Base-by-base conservation (phyloP, 2,329 filamentous ascomycete genomes). In the Trichoderma sp. region DNA sequence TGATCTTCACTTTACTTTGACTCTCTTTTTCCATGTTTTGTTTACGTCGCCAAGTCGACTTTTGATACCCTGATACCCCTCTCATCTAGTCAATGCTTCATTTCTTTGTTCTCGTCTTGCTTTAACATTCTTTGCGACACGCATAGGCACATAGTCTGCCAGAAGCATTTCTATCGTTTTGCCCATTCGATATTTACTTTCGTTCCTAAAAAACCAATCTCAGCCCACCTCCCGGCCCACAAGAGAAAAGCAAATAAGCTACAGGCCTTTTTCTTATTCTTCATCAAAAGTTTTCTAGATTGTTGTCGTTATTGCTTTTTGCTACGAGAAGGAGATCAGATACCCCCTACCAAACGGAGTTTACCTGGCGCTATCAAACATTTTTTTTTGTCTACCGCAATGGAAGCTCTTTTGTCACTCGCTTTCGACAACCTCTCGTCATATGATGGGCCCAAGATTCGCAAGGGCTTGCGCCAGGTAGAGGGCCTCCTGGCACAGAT, bases 391-490 rank as follows among this genome's bases (percentile, higher is more conserved):
- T n/a, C 33, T 19, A 24, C 49, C 47, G 11, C 49, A 21, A 98
- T 98, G 96, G 96, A 98, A 83, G 89, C 92, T 64, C 87, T 98
- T 33, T 86, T 98, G 68, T 96, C 93, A 56, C 89, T 97, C 79
- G 94, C 95, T 71, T 98, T 98, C 81, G 94, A 97, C 84, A 97
- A 97, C 81, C 91, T 97, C 73, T 96, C 94, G 71, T 97, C 94
- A 60, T 94, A 94, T 79, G 94, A 97, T 76, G 90, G 90, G 69
- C 86, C 87, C 79, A 97, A 97, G 83, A 92, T 98, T 77, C 91
- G 93, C 75, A 98, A 97, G 83, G 96, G 95, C 63, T 83, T 98
- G 73, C 91, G 93, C 74, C 95, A 97, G 82, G 93, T 98, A 72
- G 95, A 98, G 82, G 94, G 94, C 37, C 87, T 98, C 57, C 87